phyloP scores from a whole-genome alignment of 441 rosid genomes.

The Rhodomyrtus psidioides region DNA sequence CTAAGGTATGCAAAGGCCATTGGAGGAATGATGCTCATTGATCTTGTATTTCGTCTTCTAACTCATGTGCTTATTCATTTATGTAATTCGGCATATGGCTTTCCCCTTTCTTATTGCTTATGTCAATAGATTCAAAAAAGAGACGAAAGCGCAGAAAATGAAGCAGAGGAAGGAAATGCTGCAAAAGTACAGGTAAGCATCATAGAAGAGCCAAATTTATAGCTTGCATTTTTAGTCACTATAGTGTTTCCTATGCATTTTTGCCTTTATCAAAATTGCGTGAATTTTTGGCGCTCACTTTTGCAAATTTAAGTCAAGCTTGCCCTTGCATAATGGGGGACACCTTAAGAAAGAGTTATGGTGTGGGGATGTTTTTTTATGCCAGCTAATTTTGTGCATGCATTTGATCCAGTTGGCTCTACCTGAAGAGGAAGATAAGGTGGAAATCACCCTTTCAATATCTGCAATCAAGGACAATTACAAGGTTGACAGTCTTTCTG shows the following conservation, averaged over 20 bases:
- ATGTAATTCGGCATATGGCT: background rate
- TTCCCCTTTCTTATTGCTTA: background rate
- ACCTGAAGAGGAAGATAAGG: slow-evolving; percentile 24
- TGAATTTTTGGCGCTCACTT: background rate
- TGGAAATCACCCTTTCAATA: slow-evolving; percentile 37
- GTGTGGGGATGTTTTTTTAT: background rate
- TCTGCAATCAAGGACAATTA: slow-evolving; percentile 59
- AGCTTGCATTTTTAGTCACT: background rate
- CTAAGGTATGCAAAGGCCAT: background rate
- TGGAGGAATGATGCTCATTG: background rate
- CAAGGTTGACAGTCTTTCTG: slow-evolving; percentile 34
- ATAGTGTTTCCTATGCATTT: background rate
- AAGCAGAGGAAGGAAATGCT: slow-evolving; percentile 18
- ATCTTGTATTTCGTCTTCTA: background rate
- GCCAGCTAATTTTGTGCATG: background rate
- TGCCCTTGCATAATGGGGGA: background rate
- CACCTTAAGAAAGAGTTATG: background rate
- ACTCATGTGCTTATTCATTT: background rate
- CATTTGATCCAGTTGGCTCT: slow-evolving; percentile 21
- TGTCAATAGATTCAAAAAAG: slow-evolving; percentile 17
- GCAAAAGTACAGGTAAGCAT: slow-evolving; percentile 43
- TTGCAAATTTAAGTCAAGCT: background rate
- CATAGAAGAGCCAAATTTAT: background rate
- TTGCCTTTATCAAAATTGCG: background rate
- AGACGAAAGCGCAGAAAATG: slow-evolving; percentile 19